Percentiles rank a stretch among this genome's conserved stretches.
Evolutionary conservation across 768 basidiomycete species (phyloP).

Genomic region (Candolleomyces aberdarensis): DNA sequence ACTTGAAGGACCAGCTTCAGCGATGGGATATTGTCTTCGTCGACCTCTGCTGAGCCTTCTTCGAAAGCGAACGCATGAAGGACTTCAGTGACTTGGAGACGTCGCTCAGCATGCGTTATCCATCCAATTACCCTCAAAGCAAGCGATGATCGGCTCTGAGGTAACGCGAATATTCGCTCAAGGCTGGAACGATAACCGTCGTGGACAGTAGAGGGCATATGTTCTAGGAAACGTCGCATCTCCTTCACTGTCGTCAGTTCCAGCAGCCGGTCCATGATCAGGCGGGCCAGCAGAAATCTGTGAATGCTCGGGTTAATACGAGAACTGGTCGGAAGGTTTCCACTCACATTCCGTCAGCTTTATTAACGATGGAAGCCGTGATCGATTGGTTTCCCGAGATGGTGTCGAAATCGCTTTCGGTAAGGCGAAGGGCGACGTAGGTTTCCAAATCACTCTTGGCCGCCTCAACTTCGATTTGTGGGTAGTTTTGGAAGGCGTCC

Average conservation of each 20-base stretch:
- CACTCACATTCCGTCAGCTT: background rate
- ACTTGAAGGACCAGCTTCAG: background rate
- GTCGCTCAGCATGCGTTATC: background rate
- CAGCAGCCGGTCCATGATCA: background rate
- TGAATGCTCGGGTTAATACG: background rate
- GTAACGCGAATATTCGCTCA: background rate
- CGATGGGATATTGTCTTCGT: background rate
- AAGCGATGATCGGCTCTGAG: background rate
- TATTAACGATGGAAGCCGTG: background rate
- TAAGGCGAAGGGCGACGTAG: background rate
- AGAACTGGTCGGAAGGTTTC: background rate
- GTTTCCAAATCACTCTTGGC: background rate
- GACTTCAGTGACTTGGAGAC: background rate
- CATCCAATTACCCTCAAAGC: background rate
- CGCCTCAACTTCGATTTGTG: background rate
- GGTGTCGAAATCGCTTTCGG: background rate
- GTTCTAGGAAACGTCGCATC: background rate
- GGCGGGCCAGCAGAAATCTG: background rate
- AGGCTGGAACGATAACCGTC: background rate
- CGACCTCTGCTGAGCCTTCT: background rate
- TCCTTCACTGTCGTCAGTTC: background rate
- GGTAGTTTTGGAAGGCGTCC: background rate
- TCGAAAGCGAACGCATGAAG: background rate
- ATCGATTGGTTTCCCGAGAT: background rate
- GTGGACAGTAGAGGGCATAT: background rate